Base-by-base conservation (phyloP, 2,329 filamentous ascomycete genomes). In the Sclerotinia trifoliorum region DNA sequence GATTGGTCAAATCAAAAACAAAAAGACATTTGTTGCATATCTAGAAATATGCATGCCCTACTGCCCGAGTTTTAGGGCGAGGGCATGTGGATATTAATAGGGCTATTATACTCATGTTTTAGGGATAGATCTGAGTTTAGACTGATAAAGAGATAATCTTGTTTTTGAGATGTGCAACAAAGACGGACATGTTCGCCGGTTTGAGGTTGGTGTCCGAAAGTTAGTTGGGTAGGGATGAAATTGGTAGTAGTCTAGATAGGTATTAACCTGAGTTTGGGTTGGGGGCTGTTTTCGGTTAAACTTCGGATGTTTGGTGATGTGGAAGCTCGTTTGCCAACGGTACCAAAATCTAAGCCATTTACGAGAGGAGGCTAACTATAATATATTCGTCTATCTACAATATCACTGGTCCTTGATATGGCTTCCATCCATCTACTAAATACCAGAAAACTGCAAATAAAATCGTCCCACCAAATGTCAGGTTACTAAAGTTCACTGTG, bases 151-250 rank as follows among this genome's bases (percentile, higher is more conserved):
- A 48, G 29, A 51, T 62, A 62, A 62, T 62, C 46, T 51, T 51
- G 46, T 49, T 51, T 62, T 51, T 51, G 21, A 49, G 58, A 62
- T 49, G 15, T 62, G 58, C 58, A 62, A 62, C 58, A 62, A 51
- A 39, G 5, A n/a, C 58, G 19, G 44, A n/a, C 2, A 35, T 10
- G 21, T 35, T 17, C 11, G n/a, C 44, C 58, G 8, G 35, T 49
- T 49, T 35, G 13, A 48, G 44, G 6, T 49, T n/a, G 26, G 48
- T 35, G 29, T 61, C 58, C 58, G 58, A 55, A 21, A 55, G 26
- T 54, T 32, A 55, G 26, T 54, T 32, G 5, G 8, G 3, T 17
- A 5, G 26, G 51, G 51, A 52, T 17, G 51, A 52, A 17, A 52
- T 15, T 8, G 24, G 19, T 42, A 5, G 39, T 3, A n/a, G 29